phyloP scores from a whole-genome alignment of 164 flowering plant genomes.

The Kalanchoe fedtschenkoi region DNA sequence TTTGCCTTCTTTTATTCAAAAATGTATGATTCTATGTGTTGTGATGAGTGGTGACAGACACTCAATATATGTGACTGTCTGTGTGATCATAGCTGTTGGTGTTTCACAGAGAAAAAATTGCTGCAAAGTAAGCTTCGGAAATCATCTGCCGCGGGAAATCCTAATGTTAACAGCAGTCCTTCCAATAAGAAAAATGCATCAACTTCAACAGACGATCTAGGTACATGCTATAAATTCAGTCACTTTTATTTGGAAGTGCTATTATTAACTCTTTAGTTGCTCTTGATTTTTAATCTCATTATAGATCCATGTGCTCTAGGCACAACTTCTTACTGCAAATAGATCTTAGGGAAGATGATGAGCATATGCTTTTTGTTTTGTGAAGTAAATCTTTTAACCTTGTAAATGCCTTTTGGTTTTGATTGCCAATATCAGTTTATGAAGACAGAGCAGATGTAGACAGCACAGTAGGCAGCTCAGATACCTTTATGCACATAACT shows the following conservation, averaged over 20 bases:
- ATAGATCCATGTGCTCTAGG: not conserved
- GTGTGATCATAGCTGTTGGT: constrained; percentile 1
- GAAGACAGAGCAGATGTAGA: not conserved
- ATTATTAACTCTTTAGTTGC: not conserved
- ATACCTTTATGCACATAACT: not conserved
- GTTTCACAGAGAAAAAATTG: constrained; percentile 64
- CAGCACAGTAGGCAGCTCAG: not conserved
- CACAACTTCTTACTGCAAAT: not conserved
- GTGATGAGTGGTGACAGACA: too few relatives aligned
- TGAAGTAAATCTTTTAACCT: not conserved
- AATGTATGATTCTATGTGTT: too few relatives aligned
- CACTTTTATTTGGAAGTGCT: not conserved
- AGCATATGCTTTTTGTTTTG: not conserved
- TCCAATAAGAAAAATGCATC: constrained; percentile 37
- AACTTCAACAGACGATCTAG: constrained; percentile 73
- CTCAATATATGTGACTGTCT: not conserved
- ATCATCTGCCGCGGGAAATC: constrained; percentile 38
- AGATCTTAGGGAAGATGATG: not conserved
- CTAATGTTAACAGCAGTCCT: constrained; percentile 22
- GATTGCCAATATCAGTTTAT: not conserved
- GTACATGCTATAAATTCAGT: constrained; percentile 18
- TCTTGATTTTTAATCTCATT: not conserved
- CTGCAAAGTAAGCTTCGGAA: constrained; percentile 61
- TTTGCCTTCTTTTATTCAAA: too few relatives aligned
- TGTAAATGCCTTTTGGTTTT: not conserved